A percentile compares a stretch with the other conserved stretches of the same genome.
These are phyloP conservation scores for Globisporangium ultimum DNA, from an alignment of 352 stramenopile genomes.

Conservation along the genomic window DNA sequence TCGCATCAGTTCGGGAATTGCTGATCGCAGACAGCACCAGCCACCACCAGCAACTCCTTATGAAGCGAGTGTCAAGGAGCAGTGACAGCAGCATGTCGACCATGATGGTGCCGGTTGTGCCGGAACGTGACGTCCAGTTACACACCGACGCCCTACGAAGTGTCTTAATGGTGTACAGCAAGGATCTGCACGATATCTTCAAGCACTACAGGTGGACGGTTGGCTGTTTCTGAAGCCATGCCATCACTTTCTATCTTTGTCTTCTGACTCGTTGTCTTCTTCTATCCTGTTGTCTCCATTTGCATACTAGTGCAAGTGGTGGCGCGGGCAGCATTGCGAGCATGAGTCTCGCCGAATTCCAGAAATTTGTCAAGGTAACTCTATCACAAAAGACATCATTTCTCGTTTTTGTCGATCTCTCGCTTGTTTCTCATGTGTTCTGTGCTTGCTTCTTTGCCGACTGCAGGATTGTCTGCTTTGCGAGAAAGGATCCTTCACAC, in stretches of 20 bases:
- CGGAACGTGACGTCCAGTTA: constrained; percentile 55
- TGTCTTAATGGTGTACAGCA: constrained; percentile 57
- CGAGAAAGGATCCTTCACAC: constrained; percentile 37
- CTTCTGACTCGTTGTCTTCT: not conserved
- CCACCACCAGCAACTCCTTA: constrained; percentile 20
- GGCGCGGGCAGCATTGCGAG: constrained; percentile 60
- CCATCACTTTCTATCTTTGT: not conserved
- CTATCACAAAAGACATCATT: not conserved
- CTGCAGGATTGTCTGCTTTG: constrained; percentile 43
- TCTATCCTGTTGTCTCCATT: not conserved
- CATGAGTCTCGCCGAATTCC: constrained; percentile 71
- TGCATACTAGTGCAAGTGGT: constrained; percentile 41
- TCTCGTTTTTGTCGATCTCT: not conserved
- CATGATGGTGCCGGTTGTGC: constrained; percentile 33
- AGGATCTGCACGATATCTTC: constrained; percentile 80
- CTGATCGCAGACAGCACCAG: constrained; percentile 45
- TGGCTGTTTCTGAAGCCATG: no score
- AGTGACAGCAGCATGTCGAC: constrained; percentile 11
- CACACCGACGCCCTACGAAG: constrained; percentile 47
- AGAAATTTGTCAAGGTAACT: constrained; percentile 62
- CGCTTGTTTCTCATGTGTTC: not conserved
- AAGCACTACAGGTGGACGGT: constrained; percentile 65
- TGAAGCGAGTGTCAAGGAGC: constrained; percentile 9
- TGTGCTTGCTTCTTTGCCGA: not conserved
- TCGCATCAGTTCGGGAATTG: constrained; percentile 47